phyloP scores from a whole-genome alignment of 345 rosid species.

The Ceriops tagal region DNA sequence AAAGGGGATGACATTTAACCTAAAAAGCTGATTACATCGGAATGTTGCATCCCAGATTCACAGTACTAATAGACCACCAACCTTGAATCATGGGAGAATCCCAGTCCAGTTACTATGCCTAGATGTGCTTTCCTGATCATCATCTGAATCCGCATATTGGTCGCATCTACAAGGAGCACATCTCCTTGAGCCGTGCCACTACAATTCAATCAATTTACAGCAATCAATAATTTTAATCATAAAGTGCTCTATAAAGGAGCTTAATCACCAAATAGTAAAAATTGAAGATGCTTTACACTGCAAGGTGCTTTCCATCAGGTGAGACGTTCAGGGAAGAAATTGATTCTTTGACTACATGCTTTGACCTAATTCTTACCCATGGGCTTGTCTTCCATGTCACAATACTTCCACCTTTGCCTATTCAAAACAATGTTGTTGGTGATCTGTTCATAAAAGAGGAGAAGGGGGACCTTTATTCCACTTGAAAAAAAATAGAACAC shows the following conservation, averaged over 20 bases:
- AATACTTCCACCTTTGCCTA: constrained; percentile 67
- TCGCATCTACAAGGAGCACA: constrained; percentile 49
- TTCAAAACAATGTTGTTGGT: not conserved
- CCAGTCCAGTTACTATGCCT: constrained; percentile 73
- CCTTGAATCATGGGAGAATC: constrained; percentile 91
- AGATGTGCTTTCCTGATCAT: constrained; percentile 70
- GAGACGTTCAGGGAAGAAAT: constrained; percentile 78
- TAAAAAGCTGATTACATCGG: not conserved
- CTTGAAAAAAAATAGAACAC: constrained; percentile 23
- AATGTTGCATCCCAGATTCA: not conserved
- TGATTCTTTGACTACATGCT: constrained; percentile 47
- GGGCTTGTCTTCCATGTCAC: constrained; percentile 64
- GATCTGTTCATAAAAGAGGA: no score
- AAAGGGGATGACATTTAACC: not conserved
- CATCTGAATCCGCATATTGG: constrained; percentile 39
- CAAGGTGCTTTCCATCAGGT: constrained; percentile 73
- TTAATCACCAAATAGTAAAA: constrained; percentile 3
- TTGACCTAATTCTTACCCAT: constrained; percentile 58
- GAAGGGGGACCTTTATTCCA: no score
- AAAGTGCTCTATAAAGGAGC: constrained; percentile 6
- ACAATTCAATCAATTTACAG: constrained; percentile 21
- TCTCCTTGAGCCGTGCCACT: constrained; percentile 80
- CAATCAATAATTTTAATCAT: not conserved
- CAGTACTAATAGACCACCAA: constrained; percentile 5
- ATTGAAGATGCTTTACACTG: constrained; percentile 43